Conservation (phyloP, 83 land plant species). For the Larix sibirica region DNA sequence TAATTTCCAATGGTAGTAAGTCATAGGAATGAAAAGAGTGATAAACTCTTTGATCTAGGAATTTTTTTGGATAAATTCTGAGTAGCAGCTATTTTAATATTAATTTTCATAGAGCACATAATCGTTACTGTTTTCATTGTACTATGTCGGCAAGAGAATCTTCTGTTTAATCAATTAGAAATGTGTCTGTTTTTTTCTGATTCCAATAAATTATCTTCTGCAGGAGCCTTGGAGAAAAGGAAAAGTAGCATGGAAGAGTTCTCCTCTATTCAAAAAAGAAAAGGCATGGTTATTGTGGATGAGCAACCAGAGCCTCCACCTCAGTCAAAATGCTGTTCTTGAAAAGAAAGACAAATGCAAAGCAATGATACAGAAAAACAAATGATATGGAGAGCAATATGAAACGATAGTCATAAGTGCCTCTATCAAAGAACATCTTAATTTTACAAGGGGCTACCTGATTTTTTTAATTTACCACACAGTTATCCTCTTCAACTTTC, state of each 20-base stretch:
- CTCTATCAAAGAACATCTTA: too few species aligned
- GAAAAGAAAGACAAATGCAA: conserved; percentile 1
- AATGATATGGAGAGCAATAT: too few species aligned
- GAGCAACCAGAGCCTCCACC: conserved; percentile 8
- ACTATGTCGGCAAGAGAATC: background rate
- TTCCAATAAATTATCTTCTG: background rate
- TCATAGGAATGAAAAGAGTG: too few species aligned
- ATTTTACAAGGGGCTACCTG: too few species aligned
- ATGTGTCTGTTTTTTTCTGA: background rate
- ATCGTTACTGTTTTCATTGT: background rate
- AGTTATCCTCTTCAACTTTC: too few species aligned
- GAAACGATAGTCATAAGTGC: too few species aligned
- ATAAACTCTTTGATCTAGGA: too few species aligned
- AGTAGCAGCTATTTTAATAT: too few species aligned
- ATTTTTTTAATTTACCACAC: too few species aligned
- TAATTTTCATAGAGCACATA: background rate
- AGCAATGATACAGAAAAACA: too few species aligned
- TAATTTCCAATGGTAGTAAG: too few species aligned
- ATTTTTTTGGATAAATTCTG: too few species aligned
- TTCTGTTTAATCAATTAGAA: background rate
- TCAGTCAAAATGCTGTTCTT: conserved; percentile 13
- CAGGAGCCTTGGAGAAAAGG: conserved; percentile 8
- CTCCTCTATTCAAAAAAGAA: background rate
- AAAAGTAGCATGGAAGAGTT: conserved; percentile 9
- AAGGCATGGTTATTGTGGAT: conserved; percentile 12